A percentile compares a stretch with the other conserved stretches of the same genome.
Evolutionary conservation across 495 filamentous ascomycete species (phyloP).

Genomic region (Aspergillus kassunensis): DNA sequence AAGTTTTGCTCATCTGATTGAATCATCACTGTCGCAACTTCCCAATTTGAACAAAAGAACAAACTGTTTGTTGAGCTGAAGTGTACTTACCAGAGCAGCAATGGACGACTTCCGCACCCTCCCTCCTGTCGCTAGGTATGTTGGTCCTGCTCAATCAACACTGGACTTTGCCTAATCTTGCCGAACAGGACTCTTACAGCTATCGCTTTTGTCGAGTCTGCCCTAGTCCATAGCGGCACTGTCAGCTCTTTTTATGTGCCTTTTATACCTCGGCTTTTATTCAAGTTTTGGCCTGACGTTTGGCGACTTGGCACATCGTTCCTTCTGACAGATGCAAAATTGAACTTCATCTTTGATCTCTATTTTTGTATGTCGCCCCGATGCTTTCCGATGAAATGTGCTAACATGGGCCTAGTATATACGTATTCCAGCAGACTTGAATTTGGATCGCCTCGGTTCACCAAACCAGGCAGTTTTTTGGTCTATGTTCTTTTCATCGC

Average conservation of each 20-base stretch:
- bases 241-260: slow-evolving; percentile 50
- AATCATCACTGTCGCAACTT: no score
- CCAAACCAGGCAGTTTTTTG: slow-evolving; percentile 63
- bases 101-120: slow-evolving; percentile 68
- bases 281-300: slow-evolving; percentile 62
- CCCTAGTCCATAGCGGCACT: slow-evolving; percentile 57
- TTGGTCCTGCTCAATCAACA: neutral
- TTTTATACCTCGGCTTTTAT: slow-evolving; percentile 53
- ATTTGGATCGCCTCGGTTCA: slow-evolving; percentile 55
- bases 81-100: slow-evolving; percentile 14
- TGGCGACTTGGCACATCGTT: slow-evolving; percentile 71
- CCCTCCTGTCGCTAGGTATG: slow-evolving; percentile 67
- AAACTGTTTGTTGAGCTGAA: no score
- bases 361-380: slow-evolving; percentile 62
- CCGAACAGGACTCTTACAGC: slow-evolving; percentile 63
- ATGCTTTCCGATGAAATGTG: slow-evolving; percentile 12
- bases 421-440: slow-evolving; percentile 63
- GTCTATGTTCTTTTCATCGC: slow-evolving; percentile 62
- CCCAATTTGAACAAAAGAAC: no score
- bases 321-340: slow-evolving; percentile 63
- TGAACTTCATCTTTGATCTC: slow-evolving; percentile 69
- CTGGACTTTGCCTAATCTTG: neutral
- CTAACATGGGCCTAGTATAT: slow-evolving; percentile 51
- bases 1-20: slow-evolving; percentile 1
- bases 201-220: slow-evolving; percentile 59